These are phyloP conservation scores for Blastocystis sp. DNA, from an alignment of 352 stramenopile species.

Conservation along the genomic window DNA sequence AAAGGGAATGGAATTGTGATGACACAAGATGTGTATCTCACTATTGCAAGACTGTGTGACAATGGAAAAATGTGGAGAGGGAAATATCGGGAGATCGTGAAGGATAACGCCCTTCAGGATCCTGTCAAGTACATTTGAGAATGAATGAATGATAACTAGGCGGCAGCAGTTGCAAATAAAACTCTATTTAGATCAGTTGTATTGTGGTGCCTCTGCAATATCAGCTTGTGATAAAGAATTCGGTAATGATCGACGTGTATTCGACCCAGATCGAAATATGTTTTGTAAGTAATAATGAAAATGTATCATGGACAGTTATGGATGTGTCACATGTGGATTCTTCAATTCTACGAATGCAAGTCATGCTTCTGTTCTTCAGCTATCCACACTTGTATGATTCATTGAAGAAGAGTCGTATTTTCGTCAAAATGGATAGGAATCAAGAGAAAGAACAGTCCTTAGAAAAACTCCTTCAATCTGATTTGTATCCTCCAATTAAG, in stretches of 20 bases:
- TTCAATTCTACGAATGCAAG: neutral
- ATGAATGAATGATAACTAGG: neutral
- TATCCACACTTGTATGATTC: slow-evolving; percentile 14
- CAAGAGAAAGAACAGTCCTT: slow-evolving; percentile 28
- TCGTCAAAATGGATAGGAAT: slow-evolving; percentile 19
- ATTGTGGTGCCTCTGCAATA: neutral
- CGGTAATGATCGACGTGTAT: neutral
- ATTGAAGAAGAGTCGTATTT: neutral
- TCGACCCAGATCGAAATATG: neutral
- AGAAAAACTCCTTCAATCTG: slow-evolving; percentile 41
- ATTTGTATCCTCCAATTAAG: slow-evolving; percentile 31
- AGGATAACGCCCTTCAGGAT: neutral
- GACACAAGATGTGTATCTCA: slow-evolving; percentile 28
- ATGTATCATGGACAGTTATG: neutral
- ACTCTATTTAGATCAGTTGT: slow-evolving; percentile 17
- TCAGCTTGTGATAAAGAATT: neutral
- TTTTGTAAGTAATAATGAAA: neutral
- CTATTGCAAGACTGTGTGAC: neutral
- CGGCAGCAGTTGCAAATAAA: slow-evolving; percentile 8
- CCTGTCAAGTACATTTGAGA: neutral
- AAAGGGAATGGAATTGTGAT: neutral
- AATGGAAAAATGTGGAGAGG: neutral
- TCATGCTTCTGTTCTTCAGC: slow-evolving; percentile 4
- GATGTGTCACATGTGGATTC: neutral
- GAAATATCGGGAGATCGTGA: slow-evolving; percentile 15